Evolutionary conservation across 1,139 yeast genomes (phyloP).

Genomic region (Pichia sp.): DNA sequence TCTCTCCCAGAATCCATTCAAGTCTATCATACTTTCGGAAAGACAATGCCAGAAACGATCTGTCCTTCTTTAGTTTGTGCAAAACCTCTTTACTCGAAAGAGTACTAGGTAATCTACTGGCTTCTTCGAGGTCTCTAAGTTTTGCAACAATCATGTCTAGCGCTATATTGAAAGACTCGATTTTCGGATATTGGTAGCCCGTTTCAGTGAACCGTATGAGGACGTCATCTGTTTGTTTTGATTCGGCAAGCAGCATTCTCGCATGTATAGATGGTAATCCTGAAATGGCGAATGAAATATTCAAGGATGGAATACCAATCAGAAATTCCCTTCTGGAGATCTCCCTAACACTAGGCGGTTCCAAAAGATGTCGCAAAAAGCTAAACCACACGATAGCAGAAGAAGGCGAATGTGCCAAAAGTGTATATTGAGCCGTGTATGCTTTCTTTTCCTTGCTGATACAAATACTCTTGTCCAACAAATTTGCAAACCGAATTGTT

Average conservation of each 20-base stretch:
- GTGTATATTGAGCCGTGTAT: conserved; percentile 36
- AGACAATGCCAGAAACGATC: conserved; percentile 33
- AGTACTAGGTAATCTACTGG: conserved; percentile 8
- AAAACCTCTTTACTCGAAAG: conserved; percentile 20
- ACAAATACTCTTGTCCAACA: conserved; percentile 62
- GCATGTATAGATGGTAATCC: conserved; percentile 11
- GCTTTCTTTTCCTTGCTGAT: conserved; percentile 28
- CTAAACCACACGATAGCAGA: conserved; percentile 59
- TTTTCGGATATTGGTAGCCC: conserved; percentile 34
- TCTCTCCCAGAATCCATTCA: conserved; percentile 63
- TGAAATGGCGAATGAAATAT: conserved; percentile 37
- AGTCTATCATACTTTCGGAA: conserved; percentile 66
- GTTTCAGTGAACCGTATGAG: conserved; percentile 15
- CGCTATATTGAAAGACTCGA: conserved; percentile 33
- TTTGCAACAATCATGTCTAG: conserved; percentile 14
- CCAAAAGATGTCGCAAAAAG: conserved; percentile 43
- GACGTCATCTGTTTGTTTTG: conserved; percentile 1
- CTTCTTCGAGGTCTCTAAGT: conserved; percentile 2
- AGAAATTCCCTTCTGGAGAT: conserved; percentile 21
- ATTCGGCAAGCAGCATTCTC: conserved; percentile 1
- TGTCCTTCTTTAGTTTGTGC: conserved; percentile 19
- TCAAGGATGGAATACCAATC: conserved; percentile 46
- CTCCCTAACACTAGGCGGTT: conserved; percentile 8
- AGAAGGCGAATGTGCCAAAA: conserved; percentile 45
- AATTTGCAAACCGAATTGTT: conserved; percentile 50